phyloP scores from a whole-genome alignment of 495 filamentous ascomycete species.

The Haplographium delicatum region DNA sequence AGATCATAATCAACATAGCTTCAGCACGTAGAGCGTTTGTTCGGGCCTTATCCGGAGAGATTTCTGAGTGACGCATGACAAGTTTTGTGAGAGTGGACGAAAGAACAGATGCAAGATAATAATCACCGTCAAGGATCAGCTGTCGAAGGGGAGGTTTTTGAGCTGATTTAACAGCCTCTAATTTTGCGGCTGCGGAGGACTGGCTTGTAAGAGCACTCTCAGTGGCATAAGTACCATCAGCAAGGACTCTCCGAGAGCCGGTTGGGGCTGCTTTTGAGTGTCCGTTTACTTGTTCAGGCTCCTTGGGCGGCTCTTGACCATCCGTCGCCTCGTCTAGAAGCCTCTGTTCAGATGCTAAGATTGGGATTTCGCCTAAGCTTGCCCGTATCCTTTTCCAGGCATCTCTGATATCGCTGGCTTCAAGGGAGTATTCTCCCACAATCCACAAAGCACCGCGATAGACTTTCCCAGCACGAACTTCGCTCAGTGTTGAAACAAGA shows the following conservation, averaged over 20 bases:
- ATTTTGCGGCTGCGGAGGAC: slow-evolving; percentile 79
- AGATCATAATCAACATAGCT: slow-evolving; percentile 99
- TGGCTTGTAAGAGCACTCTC: slow-evolving; percentile 94
- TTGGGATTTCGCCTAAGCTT: slow-evolving; percentile 95
- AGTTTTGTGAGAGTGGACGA: slow-evolving; percentile 94
- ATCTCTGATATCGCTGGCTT: slow-evolving; percentile 89
- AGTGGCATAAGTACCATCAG: slow-evolving; percentile 95
- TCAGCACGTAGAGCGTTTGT: slow-evolving; percentile 94
- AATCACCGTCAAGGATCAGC: slow-evolving; percentile 94
- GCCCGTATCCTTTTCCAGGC: slow-evolving; percentile 95
- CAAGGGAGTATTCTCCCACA: slow-evolving; percentile 92
- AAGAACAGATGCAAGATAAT: slow-evolving; percentile 92
- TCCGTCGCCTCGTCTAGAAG: slow-evolving; percentile 77
- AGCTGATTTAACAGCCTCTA: slow-evolving; percentile 94
- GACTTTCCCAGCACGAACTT: slow-evolving; percentile 95
- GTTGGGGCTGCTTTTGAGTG: slow-evolving; percentile 61
- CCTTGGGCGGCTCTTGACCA: slow-evolving; percentile 51
- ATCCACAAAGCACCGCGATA: slow-evolving; percentile 97
- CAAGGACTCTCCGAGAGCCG: slow-evolving; percentile 85
- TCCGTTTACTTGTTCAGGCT: slow-evolving; percentile 75
- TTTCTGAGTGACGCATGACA: slow-evolving; percentile 96
- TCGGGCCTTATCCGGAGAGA: slow-evolving; percentile 77
- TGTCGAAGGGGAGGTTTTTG: slow-evolving; percentile 95
- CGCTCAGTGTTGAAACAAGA: slow-evolving; percentile 83
- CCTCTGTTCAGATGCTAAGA: slow-evolving; percentile 90